Conservation (phyloP, 129 eudicot species). For the Mikania micrantha region DNA sequence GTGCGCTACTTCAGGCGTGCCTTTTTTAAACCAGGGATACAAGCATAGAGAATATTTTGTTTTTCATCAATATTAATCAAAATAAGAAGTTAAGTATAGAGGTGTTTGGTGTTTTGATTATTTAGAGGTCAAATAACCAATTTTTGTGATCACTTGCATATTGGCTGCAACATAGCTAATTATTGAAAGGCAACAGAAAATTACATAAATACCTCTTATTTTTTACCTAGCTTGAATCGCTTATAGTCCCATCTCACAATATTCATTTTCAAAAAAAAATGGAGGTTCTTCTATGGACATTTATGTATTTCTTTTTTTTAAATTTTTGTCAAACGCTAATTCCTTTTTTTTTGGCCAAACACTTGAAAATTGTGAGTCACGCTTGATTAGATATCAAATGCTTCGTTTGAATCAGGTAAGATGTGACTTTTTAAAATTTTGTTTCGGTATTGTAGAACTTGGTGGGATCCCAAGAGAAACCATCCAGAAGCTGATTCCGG, state of each 20-base stretch:
- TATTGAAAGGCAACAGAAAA: not conserved
- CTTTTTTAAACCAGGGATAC: no score
- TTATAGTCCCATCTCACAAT: not conserved
- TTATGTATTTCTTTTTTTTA: not conserved
- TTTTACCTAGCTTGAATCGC: not conserved
- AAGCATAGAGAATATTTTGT: not conserved
- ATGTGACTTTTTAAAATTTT: not conserved
- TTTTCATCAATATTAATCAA: not conserved
- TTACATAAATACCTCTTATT: not conserved
- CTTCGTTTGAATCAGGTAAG: not conserved
- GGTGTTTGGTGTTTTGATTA: no score
- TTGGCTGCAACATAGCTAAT: not conserved
- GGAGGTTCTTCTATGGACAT: no score
- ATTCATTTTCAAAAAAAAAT: no score
- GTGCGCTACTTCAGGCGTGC: no score
- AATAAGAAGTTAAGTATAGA: not conserved
- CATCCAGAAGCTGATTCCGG: slow-evolving; percentile 78
- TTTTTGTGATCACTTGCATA: not conserved
- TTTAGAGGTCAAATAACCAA: not conserved
- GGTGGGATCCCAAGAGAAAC: slow-evolving; percentile 71
- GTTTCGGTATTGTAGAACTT: slow-evolving; percentile 50
- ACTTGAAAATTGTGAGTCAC: not conserved
- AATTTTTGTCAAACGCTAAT: no score
- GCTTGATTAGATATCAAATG: not conserved
- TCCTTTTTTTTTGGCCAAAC: not conserved